Base-by-base conservation (phyloP, 2,329 filamentous ascomycete genomes). In the Aspergillus nomiae region DNA sequence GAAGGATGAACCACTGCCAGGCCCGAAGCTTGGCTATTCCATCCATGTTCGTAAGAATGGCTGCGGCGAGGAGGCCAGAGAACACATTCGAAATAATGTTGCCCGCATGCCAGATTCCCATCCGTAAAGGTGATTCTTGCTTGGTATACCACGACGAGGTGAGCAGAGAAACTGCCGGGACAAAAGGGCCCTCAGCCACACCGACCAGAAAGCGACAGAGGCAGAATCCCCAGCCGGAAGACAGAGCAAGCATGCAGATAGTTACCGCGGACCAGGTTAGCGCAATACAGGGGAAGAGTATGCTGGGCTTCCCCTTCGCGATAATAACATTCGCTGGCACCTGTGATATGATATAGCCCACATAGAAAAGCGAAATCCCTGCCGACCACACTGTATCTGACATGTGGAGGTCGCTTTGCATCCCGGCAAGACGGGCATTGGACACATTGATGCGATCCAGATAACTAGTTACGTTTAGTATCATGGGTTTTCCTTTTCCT, bases 391-490 rank as follows among this genome's bases (percentile, higher is more conserved):
- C 53, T 1, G 60, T 63, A 34, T 65, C 63, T 12, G 57, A 43
- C 63, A 65, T 65, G 54, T 63, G 50, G 4, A 65, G 41, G 38
- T 65, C 63, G 1, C 53, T 54, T 24, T 65, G 63, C 63, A 65
- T 65, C 9, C 63, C 63, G 1, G 63, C 63, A 2, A 65, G 63
- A 8, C 63, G 63, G 19, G 63, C 63, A 14, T 65, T 65, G n/a
- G 63, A 65, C 8, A 65, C 63, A 54, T 65, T 65, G 51, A 63
- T 63, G 7, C 62, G 58, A 38, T 63, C 62, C 5, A 63, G 62
- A 50, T 64, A 64, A 43, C 62, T 64, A 21, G 16, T 34, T 1
- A 36, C 8, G 5, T 26, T 48, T 38, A n/a, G n/a, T 11, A 24
- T n/a, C 10, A 28, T 5, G 11, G 3, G 16, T 48, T 34, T 1